Evolutionary conservation across 2,329 filamentous ascomycete species (phyloP), one percentile per base, ranked within the genome.

Genomic region (Coleophoma eucalyptorum): DNA sequence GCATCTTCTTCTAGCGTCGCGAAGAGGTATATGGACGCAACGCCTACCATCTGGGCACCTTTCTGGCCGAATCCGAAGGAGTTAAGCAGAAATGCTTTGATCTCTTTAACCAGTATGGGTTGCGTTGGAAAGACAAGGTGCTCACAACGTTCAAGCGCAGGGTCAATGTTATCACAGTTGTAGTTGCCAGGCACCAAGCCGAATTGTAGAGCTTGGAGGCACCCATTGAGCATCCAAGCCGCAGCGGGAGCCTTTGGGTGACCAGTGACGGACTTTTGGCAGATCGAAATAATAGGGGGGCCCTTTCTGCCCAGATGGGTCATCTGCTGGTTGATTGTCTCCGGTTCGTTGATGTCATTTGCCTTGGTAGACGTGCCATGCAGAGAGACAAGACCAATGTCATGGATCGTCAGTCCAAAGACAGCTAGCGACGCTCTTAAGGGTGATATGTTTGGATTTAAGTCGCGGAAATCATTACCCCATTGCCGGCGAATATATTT

Each of bases 171-270:
- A 77, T 97, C 93, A 43, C 93, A 93, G 62, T 97, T 97, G 63
- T 90, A 87, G 76, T 97, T 97, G 53, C 93, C 93, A 5, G 93
- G 93, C 18, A 97, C 92, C 41, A 97, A 77, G 65, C 93, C 93
- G 35, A 81, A 86, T 77, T 96, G 93, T 62, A 97, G 81, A 43
- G 96, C 89, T 70, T 97, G 93, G 67, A 97, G 76, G 69, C 89
- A 92, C 59, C 93, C 93, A 78, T 97, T 97, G 81, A 97, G 84
- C 93, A 97, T 97, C 91, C 93, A 97, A 43, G 92, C 93, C 77
- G 93, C 93, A 53, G 93, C 93, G 62, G 93, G 91, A 83, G 93
- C 93, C 84, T 97, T 97, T 65, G 93, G 92, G 69, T 97, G 93
- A 70, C 93, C 93, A 47, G 93, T 97, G 54, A 97, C 84, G 71